A percentile compares a stretch with the other conserved stretches of the same genome.
Evolutionary conservation across 2,329 filamentous ascomycete species (phyloP).

Genomic region (Fusarium buxicola): DNA sequence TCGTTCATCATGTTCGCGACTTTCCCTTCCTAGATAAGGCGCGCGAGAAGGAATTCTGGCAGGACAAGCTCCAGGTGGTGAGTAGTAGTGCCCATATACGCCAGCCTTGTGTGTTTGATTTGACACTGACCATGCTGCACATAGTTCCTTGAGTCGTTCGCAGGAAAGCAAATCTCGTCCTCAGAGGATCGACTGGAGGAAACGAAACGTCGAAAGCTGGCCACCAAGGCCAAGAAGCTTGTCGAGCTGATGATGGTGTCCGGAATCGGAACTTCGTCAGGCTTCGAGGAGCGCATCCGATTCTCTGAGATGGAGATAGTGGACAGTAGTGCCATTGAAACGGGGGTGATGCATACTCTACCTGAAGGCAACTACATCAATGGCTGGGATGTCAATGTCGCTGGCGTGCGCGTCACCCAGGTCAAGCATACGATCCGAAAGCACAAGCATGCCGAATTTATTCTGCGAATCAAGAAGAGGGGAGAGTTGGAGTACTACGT

Average conservation of each 20-base stretch:
- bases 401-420: constrained; percentile 83
- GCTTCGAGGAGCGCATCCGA: constrained; percentile 96
- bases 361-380: constrained; percentile 94
- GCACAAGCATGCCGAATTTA: constrained; percentile 94
- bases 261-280: constrained; percentile 92
- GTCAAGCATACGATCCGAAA: constrained; percentile 88
- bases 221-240: constrained; percentile 92
- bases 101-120: neutral
- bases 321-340: constrained; percentile 91
- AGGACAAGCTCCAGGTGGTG: constrained; percentile 95
- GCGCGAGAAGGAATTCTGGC: constrained; percentile 99
- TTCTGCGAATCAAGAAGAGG: constrained; percentile 85
- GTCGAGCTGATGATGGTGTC: constrained; percentile 99
- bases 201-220: constrained; percentile 93
- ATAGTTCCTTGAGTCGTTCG: constrained; percentile 96
- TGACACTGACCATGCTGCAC: constrained; percentile 15
- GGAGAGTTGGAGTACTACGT: constrained; percentile 82
- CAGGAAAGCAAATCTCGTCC: constrained; percentile 95
- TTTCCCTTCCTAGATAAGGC: constrained; percentile 98
- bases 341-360: constrained; percentile 85
- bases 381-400: constrained; percentile 94
- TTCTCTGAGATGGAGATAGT: constrained; percentile 98
- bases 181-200: constrained; percentile 96
- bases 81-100: constrained; percentile 51
- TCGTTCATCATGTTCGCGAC: constrained; percentile 96